phyloP scores from a whole-genome alignment of 805 yeast genomes.

The Starmerella stellata region DNA sequence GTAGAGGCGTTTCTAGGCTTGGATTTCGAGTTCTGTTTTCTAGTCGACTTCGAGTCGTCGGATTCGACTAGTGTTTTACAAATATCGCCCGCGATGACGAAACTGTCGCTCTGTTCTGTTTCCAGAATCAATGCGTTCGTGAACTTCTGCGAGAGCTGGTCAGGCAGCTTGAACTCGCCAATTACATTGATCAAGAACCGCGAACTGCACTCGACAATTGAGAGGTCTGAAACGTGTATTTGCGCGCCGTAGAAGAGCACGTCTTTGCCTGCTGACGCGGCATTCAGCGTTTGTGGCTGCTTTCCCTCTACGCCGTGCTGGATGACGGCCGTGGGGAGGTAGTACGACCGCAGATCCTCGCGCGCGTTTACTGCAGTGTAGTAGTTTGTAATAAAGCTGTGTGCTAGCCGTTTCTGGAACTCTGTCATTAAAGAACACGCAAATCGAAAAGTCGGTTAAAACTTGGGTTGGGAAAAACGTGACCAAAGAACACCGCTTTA shows the following conservation, averaged over 20 bases:
- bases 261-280: conserved; percentile 21
- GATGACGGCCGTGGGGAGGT: conserved; percentile 22
- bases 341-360: conserved; percentile 23
- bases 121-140: conserved; percentile 26
- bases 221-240: conserved; percentile 25
- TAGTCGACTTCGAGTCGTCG: too few relatives aligned
- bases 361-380: conserved; percentile 23
- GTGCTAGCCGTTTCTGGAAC: conserved; percentile 18
- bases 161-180: conserved; percentile 26
- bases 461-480: background rate
- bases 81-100: too few relatives aligned
- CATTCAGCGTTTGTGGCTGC: conserved; percentile 10
- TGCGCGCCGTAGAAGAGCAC: conserved; percentile 22
- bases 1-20: too few relatives aligned
- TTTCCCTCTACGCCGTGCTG: conserved; percentile 27
- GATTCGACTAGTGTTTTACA: too few relatives aligned
- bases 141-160: conserved; percentile 21
- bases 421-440: too few relatives aligned
- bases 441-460: too few relatives aligned
- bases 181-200: conserved; percentile 25
- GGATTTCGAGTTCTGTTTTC: too few relatives aligned
- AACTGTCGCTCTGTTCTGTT: too few relatives aligned
- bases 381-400: conserved; percentile 27
- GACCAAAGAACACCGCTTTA: too few relatives aligned
- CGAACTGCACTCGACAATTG: conserved; percentile 22